Conservation (phyloP, 345 rosid species). For the Citrus maxima region DNA sequence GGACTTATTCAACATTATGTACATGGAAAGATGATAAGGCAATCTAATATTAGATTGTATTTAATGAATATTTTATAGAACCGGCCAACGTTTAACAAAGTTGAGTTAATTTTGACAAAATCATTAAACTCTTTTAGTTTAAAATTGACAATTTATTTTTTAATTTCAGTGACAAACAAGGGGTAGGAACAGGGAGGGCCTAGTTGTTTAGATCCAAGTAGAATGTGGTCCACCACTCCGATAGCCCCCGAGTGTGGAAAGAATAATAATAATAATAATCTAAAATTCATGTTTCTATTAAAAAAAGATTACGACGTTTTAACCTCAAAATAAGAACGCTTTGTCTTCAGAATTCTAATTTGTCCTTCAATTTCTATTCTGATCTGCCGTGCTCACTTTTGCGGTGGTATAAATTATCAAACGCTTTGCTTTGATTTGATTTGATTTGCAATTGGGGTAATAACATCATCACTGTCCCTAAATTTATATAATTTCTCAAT, state of each 20-base stretch:
- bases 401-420: background rate
- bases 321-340: background rate
- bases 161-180: background rate
- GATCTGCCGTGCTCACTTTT: background rate
- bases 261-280: background rate
- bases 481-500: too few species aligned
- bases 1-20: too few species aligned
- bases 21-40: too few species aligned
- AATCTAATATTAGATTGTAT: too few species aligned
- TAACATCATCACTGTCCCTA: background rate
- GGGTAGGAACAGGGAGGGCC: background rate
- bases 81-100: background rate
- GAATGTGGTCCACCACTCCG: background rate
- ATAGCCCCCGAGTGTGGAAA: background rate
- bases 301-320: constrained; percentile 1
- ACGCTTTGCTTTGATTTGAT: background rate
- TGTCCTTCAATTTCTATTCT: background rate
- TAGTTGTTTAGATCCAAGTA: background rate
- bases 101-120: background rate
- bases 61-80: too few species aligned
- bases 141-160: background rate
- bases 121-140: too few species aligned
- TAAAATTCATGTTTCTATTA: background rate
- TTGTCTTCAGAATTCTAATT: too few species aligned
- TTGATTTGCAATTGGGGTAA: background rate